Percentiles rank a stretch among this genome's conserved stretches.
phyloP scores from a whole-genome alignment of 2,329 filamentous ascomycete species.

The Penicillium sp. region DNA sequence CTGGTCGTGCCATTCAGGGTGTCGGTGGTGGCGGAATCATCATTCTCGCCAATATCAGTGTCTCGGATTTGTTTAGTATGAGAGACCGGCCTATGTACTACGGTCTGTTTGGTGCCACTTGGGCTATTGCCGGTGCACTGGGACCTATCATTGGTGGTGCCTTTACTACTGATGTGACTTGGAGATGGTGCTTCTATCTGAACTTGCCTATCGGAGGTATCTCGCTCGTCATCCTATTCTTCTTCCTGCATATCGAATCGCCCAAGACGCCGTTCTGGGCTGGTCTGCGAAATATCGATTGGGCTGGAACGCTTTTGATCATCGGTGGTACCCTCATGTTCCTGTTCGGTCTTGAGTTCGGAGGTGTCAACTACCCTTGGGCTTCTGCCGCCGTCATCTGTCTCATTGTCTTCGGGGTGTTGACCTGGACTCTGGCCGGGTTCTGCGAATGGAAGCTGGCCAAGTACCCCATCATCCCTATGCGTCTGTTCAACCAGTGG shows the following conservation, averaged over 20 bases:
- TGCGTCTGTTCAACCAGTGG: slow-evolving; percentile 61
- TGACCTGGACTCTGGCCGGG: slow-evolving; percentile 62
- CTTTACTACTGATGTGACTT: slow-evolving; percentile 56
- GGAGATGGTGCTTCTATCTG: slow-evolving; percentile 60
- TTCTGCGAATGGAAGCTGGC: slow-evolving; percentile 69
- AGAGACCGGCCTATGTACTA: slow-evolving; percentile 57
- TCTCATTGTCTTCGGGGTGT: slow-evolving; percentile 67
- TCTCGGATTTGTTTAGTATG: slow-evolving; percentile 61
- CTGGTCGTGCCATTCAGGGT: slow-evolving; percentile 59
- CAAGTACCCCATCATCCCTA: slow-evolving; percentile 72
- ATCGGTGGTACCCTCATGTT: slow-evolving; percentile 79
- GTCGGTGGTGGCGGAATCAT: slow-evolving; percentile 61
- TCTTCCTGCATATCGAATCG: slow-evolving; percentile 59
- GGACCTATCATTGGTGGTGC: slow-evolving; percentile 60
- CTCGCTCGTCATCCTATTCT: slow-evolving; percentile 55
- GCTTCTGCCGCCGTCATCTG: slow-evolving; percentile 68
- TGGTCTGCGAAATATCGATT: slow-evolving; percentile 60
- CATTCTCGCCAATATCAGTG: slow-evolving; percentile 60
- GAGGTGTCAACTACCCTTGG: slow-evolving; percentile 73
- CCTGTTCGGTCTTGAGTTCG: slow-evolving; percentile 79
- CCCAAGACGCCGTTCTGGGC: slow-evolving; percentile 55
- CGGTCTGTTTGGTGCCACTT: slow-evolving; percentile 58
- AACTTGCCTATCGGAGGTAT: slow-evolving; percentile 60
- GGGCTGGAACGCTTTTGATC: slow-evolving; percentile 60
- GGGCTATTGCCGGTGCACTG: slow-evolving; percentile 57